Evolutionary conservation across 2,329 filamentous ascomycete genomes (phyloP).

Genomic region (Chaetomium olivaceum): DNA sequence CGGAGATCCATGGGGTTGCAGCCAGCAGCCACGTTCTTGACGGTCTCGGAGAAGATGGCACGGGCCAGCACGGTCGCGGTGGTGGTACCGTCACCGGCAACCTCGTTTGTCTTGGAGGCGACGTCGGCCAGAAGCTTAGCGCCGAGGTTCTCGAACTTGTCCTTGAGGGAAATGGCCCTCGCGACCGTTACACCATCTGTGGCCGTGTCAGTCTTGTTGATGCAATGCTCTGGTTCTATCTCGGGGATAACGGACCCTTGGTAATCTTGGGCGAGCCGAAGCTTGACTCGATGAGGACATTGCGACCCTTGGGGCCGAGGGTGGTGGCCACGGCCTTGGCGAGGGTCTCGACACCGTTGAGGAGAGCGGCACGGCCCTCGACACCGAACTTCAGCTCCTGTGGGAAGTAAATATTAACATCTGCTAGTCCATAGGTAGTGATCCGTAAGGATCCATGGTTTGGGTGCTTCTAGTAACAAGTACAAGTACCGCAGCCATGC

Average conservation of each 20-base stretch:
- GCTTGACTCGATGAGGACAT: slow-evolving; percentile 97
- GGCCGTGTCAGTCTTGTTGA: slow-evolving; percentile 16
- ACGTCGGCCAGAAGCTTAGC: slow-evolving; percentile 96
- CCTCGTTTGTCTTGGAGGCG: slow-evolving; percentile 98
- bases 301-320: slow-evolving; percentile 95
- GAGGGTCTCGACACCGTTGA: slow-evolving; percentile 94
- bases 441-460: neutral
- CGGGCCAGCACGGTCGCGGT: slow-evolving; percentile 95
- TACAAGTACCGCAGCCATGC: neutral
- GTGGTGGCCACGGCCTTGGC: slow-evolving; percentile 95
- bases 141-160: slow-evolving; percentile 99
- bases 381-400: slow-evolving; percentile 98
- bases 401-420: slow-evolving; percentile 37
- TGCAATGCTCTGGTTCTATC: neutral
- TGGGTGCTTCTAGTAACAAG: neutral
- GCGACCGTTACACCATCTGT: slow-evolving; percentile 85
- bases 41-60: slow-evolving; percentile 98
- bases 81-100: slow-evolving; percentile 97
- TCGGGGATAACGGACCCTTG: slow-evolving; percentile 65
- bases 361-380: slow-evolving; percentile 83
- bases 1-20: slow-evolving; percentile 99
- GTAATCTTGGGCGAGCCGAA: slow-evolving; percentile 99
- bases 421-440: slow-evolving; percentile 11
- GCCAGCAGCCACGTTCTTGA: slow-evolving; percentile 98
- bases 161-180: slow-evolving; percentile 87